Conservation (phyloP, 2,329 filamentous ascomycete species). For the Alternaria solani region DNA sequence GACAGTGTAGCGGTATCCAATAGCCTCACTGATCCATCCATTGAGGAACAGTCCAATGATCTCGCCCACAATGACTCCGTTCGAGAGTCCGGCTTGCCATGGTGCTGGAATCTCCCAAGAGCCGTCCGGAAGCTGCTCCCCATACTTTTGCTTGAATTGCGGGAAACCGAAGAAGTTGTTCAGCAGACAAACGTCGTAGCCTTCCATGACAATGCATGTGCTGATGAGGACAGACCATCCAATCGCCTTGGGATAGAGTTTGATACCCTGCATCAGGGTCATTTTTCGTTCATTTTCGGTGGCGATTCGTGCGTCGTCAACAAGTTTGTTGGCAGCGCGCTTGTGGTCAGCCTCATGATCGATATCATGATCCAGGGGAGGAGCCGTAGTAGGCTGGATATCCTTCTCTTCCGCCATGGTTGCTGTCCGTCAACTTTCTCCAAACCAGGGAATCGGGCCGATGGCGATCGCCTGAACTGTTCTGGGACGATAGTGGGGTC, state of each 20-base stretch:
- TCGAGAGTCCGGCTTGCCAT: constrained; percentile 59
- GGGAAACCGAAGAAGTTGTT: constrained; percentile 75
- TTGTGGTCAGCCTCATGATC: constrained; percentile 34
- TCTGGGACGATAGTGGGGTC: constrained; percentile 10
- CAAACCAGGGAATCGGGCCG: constrained; percentile 9
- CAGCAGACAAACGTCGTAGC: constrained; percentile 82
- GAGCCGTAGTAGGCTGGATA: constrained; percentile 26
- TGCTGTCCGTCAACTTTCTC: neutral
- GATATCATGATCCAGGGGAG: constrained; percentile 19
- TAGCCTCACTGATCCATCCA: constrained; percentile 56
- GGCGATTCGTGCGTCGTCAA: constrained; percentile 55
- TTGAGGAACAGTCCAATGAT: constrained; percentile 58
- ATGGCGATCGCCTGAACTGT: constrained; percentile 1
- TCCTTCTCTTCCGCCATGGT: constrained; percentile 32
- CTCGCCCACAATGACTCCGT: constrained; percentile 58
- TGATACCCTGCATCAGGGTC: constrained; percentile 75
- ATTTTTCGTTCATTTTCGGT: constrained; percentile 60
- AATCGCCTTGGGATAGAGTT: constrained; percentile 86
- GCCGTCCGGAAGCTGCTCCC: constrained; percentile 51
- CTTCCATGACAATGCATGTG: constrained; percentile 93
- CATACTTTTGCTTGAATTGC: constrained; percentile 58
- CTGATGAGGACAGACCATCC: constrained; percentile 85
- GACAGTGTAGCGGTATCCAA: constrained; percentile 57
- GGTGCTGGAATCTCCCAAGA: constrained; percentile 54
- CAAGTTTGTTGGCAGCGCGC: constrained; percentile 41